Percentiles rank a stretch among this genome's conserved stretches.
Evolutionary conservation across 73 alveolate species (phyloP).

Genomic region (Tetrahymena malaccensis): DNA sequence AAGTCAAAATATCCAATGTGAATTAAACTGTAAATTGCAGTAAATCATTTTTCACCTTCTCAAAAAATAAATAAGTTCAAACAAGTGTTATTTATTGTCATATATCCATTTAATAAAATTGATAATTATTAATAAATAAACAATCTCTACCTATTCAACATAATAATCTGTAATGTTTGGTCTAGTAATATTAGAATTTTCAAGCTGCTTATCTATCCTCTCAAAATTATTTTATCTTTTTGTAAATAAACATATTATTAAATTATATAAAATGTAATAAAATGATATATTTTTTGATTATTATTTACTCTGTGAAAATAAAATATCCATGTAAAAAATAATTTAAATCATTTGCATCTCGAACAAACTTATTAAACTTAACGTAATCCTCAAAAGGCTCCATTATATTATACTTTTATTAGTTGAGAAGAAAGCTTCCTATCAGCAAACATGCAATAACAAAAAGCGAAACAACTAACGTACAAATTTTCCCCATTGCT

Average conservation of each 20-base stretch:
- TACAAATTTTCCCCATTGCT: not conserved
- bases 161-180: not conserved
- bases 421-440: not conserved
- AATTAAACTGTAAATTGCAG: no score
- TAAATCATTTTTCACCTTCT: not conserved
- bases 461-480: not conserved
- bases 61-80: not conserved
- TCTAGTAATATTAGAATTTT: not conserved
- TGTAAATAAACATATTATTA: not conserved
- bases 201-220: not conserved
- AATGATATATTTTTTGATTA: no score
- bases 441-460: not conserved
- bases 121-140: not conserved
- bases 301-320: not conserved
- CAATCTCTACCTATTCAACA: not conserved
- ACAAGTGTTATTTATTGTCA: no score
- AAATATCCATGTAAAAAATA: not conserved
- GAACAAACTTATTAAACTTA: not conserved
- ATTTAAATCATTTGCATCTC: not conserved
- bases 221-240: not conserved
- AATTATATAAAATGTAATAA: not conserved
- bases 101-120: not conserved
- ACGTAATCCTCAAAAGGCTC: not conserved
- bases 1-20: no score
- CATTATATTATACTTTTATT: not conserved